phyloP scores from a whole-genome alignment of 2,329 filamentous ascomycete species.

The Neopestalotiopsis sp. region DNA sequence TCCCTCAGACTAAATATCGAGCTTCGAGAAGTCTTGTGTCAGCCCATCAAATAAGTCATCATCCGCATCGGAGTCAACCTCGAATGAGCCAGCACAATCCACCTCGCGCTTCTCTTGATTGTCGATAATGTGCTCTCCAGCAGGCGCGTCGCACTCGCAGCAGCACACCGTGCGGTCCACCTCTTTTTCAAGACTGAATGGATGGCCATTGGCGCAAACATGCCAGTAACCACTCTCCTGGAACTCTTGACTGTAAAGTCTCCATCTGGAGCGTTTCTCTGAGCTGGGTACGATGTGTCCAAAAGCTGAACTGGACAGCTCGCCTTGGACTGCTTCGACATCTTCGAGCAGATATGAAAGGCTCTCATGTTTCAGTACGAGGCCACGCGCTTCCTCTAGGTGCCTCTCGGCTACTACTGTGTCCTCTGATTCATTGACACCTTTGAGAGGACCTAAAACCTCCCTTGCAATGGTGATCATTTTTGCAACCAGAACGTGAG shows the following conservation, averaged over 20 bases:
- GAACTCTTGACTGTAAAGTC: slow-evolving; percentile 56
- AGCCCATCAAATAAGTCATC: too few species aligned
- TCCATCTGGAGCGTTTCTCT: slow-evolving; percentile 55
- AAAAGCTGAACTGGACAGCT: not conserved
- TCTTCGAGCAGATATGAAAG: slow-evolving; percentile 10
- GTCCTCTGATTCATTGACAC: not conserved
- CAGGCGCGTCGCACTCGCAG: slow-evolving; percentile 8
- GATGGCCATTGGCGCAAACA: slow-evolving; percentile 59
- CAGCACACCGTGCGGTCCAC: not conserved
- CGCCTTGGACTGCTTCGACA: slow-evolving; percentile 4
- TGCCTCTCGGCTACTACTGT: slow-evolving; percentile 19
- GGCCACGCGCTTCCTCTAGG: not conserved
- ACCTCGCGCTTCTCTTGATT: not conserved
- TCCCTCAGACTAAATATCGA: too few species aligned
- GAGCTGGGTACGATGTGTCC: slow-evolving; percentile 46
- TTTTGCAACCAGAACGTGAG: slow-evolving; percentile 51
- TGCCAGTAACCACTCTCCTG: slow-evolving; percentile 66
- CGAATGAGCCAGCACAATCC: not conserved
- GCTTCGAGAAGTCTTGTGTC: too few species aligned
- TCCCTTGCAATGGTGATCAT: slow-evolving; percentile 47
- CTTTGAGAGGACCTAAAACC: slow-evolving; percentile 6
- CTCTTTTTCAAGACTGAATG: slow-evolving; percentile 61
- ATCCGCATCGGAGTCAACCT: not conserved
- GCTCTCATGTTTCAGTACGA: not conserved
- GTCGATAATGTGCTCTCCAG: not conserved